Percentiles rank a stretch among this genome's conserved stretches.
phyloP scores from a whole-genome alignment of 306 rosid genomes.

The Cotoneaster glaucophyllus region DNA sequence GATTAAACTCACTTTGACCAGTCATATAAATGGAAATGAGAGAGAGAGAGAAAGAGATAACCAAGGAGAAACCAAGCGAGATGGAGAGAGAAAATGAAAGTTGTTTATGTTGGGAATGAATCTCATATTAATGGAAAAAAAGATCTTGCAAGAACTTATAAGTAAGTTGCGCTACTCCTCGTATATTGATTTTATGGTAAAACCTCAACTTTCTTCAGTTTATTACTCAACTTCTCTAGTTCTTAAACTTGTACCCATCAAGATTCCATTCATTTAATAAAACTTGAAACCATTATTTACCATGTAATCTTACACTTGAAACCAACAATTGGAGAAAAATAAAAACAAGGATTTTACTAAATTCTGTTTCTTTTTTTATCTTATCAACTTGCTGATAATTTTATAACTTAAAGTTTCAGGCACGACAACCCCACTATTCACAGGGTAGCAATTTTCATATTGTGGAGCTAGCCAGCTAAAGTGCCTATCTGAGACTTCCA shows the following conservation, averaged over 20 bases:
- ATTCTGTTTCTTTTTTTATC: background rate
- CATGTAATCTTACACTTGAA: background rate
- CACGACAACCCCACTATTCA: background rate
- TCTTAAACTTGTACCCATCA: background rate
- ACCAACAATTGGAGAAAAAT: background rate
- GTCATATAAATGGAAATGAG: background rate
- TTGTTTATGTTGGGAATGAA: too few relatives aligned
- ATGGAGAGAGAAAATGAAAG: background rate
- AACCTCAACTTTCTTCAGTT: too few relatives aligned
- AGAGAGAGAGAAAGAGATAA: background rate
- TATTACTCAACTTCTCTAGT: background rate
- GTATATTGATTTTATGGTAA: too few relatives aligned
- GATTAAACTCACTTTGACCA: background rate
- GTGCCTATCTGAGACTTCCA: background rate
- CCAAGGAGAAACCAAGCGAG: background rate
- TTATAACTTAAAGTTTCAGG: background rate
- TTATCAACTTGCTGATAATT: background rate
- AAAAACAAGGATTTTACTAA: background rate
- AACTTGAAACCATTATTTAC: background rate
- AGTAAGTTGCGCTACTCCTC: too few relatives aligned
- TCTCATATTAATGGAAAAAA: too few relatives aligned
- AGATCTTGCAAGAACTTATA: too few relatives aligned
- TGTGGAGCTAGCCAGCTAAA: background rate
- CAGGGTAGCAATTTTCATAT: background rate
- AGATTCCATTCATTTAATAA: background rate